Evolutionary conservation across 208 protist genomes (phyloP).

Genomic region (Acanthamoeba sp.): DNA sequence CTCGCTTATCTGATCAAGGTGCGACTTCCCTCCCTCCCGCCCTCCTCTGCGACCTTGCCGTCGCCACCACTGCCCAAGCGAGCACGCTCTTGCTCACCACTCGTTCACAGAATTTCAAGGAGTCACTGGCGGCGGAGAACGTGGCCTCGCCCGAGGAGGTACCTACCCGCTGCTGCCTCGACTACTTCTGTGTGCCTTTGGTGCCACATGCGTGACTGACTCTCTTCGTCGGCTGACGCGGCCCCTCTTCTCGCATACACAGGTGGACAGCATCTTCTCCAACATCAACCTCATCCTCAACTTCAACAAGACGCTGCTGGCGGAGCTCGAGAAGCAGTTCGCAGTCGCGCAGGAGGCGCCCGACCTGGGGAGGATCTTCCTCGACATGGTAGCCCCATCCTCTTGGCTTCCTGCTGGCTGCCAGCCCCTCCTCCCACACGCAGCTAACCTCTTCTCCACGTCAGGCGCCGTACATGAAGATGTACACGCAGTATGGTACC

Average conservation of each 20-base stretch:
- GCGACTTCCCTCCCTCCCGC: neutral
- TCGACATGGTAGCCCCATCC: neutral
- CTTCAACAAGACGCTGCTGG: conserved; percentile 70
- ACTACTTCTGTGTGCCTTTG: too few relatives aligned
- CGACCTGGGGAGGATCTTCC: neutral
- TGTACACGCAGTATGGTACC: conserved; percentile 48
- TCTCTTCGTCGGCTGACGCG: too few relatives aligned
- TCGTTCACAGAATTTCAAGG: neutral
- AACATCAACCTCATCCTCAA: conserved; percentile 76
- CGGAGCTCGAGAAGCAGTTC: conserved; percentile 40
- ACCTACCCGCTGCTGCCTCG: too few relatives aligned
- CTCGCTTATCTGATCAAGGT: conserved; percentile 45
- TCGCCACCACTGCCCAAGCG: neutral
- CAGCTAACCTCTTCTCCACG: neutral
- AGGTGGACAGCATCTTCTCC: conserved; percentile 74
- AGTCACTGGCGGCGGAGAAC: neutral
- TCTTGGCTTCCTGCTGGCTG: neutral
- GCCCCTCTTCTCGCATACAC: neutral
- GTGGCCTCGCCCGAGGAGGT: neutral
- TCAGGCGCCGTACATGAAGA: conserved; percentile 5
- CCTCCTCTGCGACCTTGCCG: neutral
- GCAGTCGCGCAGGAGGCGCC: neutral
- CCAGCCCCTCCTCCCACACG: neutral
- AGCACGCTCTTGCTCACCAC: neutral
- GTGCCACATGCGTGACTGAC: too few relatives aligned